A percentile compares a stretch with the other conserved stretches of the same genome.
These are phyloP conservation scores for Candida coquimbonensis DNA, from an alignment of 805 yeast genomes.

Conservation along the genomic window DNA sequence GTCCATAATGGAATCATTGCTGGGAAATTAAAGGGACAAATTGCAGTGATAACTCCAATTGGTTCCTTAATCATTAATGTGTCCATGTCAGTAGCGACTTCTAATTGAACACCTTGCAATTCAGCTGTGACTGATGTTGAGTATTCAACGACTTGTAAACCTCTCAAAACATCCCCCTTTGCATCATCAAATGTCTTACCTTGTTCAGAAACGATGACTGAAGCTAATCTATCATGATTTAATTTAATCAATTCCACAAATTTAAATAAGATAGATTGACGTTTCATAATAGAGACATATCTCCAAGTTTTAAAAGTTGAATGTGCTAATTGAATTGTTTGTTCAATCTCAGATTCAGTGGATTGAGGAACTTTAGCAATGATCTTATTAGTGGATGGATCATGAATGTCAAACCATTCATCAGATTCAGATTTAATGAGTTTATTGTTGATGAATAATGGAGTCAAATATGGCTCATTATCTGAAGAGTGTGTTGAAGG, in stretches of 20 bases:
- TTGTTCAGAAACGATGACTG: conserved; percentile 59
- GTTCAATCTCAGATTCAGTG: conserved; percentile 56
- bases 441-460: conserved; percentile 41
- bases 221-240: conserved; percentile 63
- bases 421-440: conserved; percentile 41
- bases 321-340: conserved; percentile 59
- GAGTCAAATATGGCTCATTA: conserved; percentile 42
- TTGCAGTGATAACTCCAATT: conserved; percentile 72
- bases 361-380: conserved; percentile 68
- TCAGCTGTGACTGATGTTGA: conserved; percentile 62
- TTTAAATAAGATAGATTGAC: conserved; percentile 63
- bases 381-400: conserved; percentile 66
- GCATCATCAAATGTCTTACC: conserved; percentile 76
- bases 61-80: conserved; percentile 67
- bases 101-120: conserved; percentile 54
- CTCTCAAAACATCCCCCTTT: conserved; percentile 69
- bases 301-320: conserved; percentile 54
- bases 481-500: conserved; percentile 4
- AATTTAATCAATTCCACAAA: conserved; percentile 57
- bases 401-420: conserved; percentile 63
- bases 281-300: conserved; percentile 35
- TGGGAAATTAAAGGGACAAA: conserved; percentile 78
- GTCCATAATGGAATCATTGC: conserved; percentile 70
- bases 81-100: conserved; percentile 68
- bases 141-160: conserved; percentile 75